Base-by-base conservation (phyloP, 805 yeast species). In the Wickerhamomyces bovis region DNA sequence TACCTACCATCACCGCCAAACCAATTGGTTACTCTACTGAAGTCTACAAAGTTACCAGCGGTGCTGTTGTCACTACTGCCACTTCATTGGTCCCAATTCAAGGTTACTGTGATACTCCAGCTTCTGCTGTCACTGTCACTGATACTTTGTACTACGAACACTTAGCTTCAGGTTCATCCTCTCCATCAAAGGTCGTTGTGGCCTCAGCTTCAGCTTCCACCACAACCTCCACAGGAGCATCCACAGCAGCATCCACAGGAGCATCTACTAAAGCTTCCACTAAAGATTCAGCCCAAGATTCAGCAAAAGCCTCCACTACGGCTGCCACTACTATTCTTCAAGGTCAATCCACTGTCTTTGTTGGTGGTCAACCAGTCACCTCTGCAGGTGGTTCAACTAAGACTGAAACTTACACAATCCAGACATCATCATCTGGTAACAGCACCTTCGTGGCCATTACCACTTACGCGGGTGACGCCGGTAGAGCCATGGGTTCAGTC, bases 401-500 rank as follows among this genome's bases (percentile, higher is more conserved):
- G 10, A 19, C 41, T 9, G 25, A 22, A 5, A 26, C 16, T 36
- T 12, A 40, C 6, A 42, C 49, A 12, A 11, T 41, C 13, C 36
- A 36, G 15, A 30, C 49, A 10, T 16, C 43, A 39, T 21, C 41
- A 19, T 16, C 41, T 26, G 25, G 16, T 22, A 40, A 15, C 16
- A 23, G 23, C 33, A 20, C 48, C 11, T n/a, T 39, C 11, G 41
- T 39, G 1, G 45, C 42, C 4, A 30, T 54, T 15, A 40, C 52
- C n/a, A 45, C 53, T 4, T 57, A 47, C 43, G 45, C 45, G 25
- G 61, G 60, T 43, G 60, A 61, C 20, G 95, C 89, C 65, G 96
- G 95, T 39, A 80, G 80, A 55, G 77, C 80, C 57, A 85, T 89
- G 54, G 96, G 96, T 31, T 97, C 96, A 13, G 96, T 96, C 41